Evolutionary conservation across 345 rosid genomes (phyloP).

Genomic region (Citrus hindsii): DNA sequence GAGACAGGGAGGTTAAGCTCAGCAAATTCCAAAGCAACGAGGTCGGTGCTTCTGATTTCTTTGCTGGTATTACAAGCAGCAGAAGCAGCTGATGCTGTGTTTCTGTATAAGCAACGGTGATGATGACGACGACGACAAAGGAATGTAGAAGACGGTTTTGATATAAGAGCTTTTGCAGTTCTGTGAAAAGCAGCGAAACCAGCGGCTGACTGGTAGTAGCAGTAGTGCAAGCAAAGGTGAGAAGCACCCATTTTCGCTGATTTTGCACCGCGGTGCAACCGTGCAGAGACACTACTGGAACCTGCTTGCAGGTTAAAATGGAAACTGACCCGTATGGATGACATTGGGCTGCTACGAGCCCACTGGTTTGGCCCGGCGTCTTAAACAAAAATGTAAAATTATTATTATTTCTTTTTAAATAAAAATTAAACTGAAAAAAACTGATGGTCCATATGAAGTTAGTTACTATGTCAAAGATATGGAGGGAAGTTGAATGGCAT

Average conservation of each 20-base stretch:
- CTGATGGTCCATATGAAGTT: neutral
- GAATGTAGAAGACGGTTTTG: conserved; percentile 3
- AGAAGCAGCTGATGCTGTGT: conserved; percentile 8
- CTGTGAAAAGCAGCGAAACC: neutral
- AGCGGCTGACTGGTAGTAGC: neutral
- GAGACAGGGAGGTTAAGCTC: conserved; percentile 57
- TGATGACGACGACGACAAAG: neutral
- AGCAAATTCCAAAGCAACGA: conserved; percentile 75
- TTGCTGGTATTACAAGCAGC: conserved; percentile 8
- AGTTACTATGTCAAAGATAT: neutral
- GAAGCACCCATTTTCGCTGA: neutral
- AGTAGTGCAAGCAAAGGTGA: neutral
- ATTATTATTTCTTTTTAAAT: too few relatives aligned
- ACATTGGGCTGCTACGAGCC: too few relatives aligned
- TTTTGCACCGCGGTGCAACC: neutral
- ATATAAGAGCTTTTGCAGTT: neutral
- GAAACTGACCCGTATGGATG: too few relatives aligned
- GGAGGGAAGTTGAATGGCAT: neutral
- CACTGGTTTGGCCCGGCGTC: too few relatives aligned
- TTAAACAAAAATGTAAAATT: too few relatives aligned
- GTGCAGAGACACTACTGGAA: too few relatives aligned
- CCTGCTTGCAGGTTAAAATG: too few relatives aligned
- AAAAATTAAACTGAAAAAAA: neutral
- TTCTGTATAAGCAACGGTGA: neutral
- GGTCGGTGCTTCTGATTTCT: conserved; percentile 49